A percentile compares a stretch with the other conserved stretches of the same genome.
Conservation (phyloP, 163 green algal species). For the Scenedesmus sp. region DNA sequence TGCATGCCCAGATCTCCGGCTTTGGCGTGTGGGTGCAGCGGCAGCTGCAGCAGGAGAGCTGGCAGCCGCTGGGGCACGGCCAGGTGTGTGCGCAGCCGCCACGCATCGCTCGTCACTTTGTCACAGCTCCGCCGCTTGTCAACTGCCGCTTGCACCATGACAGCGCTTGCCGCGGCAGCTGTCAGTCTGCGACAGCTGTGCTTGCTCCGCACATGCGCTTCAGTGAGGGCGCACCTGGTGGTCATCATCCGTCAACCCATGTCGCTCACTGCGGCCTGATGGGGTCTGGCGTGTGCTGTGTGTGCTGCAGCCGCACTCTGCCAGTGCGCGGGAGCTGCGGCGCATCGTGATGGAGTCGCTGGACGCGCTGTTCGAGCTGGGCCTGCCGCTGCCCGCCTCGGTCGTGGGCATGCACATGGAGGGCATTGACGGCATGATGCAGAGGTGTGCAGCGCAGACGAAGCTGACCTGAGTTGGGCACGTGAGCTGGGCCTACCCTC, state of each 20-base stretch:
- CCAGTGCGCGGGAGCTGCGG: conserved; percentile 48
- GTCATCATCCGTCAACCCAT: too few relatives aligned
- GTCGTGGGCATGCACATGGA: conserved; percentile 52
- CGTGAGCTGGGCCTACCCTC: too few relatives aligned
- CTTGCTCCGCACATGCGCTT: too few relatives aligned
- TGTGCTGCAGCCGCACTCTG: conserved; percentile 40
- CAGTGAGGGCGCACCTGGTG: too few relatives aligned
- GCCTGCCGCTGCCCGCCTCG: conserved; percentile 30
- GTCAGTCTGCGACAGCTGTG: too few relatives aligned
- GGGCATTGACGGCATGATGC: conserved; percentile 46
- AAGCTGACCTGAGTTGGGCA: too few relatives aligned
- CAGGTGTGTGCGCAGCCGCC: conserved; percentile 16
- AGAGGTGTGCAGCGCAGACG: conserved; percentile 34
- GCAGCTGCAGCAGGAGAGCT: conserved; percentile 54
- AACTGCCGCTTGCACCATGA: too few relatives aligned
- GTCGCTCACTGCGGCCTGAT: too few relatives aligned
- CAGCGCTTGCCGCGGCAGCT: too few relatives aligned
- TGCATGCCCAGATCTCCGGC: conserved; percentile 41
- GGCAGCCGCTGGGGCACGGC: conserved; percentile 32
- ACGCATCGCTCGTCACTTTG: not conserved
- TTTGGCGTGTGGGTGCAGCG: conserved; percentile 49
- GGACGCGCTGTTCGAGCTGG: conserved; percentile 55
- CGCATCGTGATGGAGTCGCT: conserved; percentile 54
- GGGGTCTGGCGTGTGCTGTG: not conserved
- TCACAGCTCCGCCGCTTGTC: not conserved